Evolutionary conservation across 2,329 filamentous ascomycete genomes (phyloP), one percentile per base, ranked within the genome.

Genomic region (Fusarium buharicum): DNA sequence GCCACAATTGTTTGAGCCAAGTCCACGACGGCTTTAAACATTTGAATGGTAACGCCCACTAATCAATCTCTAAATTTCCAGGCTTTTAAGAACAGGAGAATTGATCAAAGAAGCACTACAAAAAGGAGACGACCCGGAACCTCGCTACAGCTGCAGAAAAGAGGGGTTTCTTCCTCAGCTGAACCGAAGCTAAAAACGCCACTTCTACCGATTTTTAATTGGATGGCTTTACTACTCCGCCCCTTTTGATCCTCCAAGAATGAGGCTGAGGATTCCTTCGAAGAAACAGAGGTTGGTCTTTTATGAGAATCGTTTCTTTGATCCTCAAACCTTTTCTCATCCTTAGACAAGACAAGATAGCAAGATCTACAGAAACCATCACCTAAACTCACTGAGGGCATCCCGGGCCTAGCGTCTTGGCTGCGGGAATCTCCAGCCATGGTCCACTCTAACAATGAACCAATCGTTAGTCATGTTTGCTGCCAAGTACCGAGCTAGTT

Each of bases 131-230:
- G 20, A 22, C 20, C 4, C 20, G 4, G 31, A 33, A 16, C 8
- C 27, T 18, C n/a, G 9, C 1, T 18, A 18, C 34, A 8, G 6
- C 18, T 17, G 12, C 6, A 18, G 6, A 41, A 38, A 59, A 47
- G 47, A 59, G 30, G 55, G 47, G 48, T 3, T 28, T 14, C 11
- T 56, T 24, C 30, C 39, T 48, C 20, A 47, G 36, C n/a, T n/a
- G n/a, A 22, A 4, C 48, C 54, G 36, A 43, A 55, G 48, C 56
- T 59, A 59, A 59, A 59, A 13, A 48, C 56, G 56, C 56, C 55
- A 55, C 56, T 40, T 59, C 18, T 41, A 41, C 53, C 44, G 14
- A 17, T 20, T 47, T 59, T 59, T 59, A 24, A 54, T 59, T 59
- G 56, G 55, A 50, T 58, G 31, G 40, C 54, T 38, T 22, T 4